Conservation (phyloP, 2,329 filamentous ascomycete species). For the Colletotrichum karsti region DNA sequence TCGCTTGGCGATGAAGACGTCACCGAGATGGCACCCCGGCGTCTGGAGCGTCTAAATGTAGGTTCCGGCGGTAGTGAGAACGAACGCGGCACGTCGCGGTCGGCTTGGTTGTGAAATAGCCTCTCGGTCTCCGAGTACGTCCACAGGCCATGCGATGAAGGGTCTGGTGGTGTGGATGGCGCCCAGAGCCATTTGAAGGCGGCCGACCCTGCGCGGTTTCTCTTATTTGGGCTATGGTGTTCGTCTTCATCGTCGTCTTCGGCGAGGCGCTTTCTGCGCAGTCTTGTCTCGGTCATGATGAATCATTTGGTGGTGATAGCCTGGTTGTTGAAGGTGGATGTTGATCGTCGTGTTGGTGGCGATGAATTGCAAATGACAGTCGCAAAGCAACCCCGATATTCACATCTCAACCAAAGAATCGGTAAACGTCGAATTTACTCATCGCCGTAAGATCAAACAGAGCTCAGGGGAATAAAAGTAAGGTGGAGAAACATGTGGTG, state of each 20-base stretch:
- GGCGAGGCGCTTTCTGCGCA: constrained; percentile 15
- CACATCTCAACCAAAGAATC: background rate
- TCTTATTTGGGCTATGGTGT: background rate
- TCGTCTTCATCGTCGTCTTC: background rate
- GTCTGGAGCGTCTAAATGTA: background rate
- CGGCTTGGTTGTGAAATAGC: background rate
- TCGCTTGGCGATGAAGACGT: constrained; percentile 5
- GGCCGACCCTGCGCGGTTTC: background rate
- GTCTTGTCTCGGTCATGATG: constrained; percentile 13
- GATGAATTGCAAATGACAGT: background rate
- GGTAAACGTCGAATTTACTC: background rate
- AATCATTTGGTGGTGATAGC: background rate
- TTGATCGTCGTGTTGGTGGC: background rate
- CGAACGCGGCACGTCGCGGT: background rate
- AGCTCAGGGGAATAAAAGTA: background rate
- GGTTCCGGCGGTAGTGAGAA: constrained; percentile 10
- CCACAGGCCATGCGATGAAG: constrained; percentile 6
- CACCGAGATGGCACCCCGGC: constrained; percentile 23
- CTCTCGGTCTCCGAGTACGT: background rate
- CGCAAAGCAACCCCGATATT: background rate
- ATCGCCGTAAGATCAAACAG: background rate
- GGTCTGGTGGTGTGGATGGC: background rate
- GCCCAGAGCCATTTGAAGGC: constrained; percentile 22
- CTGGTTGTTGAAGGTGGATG: background rate
- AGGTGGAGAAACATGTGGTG: background rate